Evolutionary conservation across 129 eudicot species (phyloP), one percentile per base, ranked within the genome.

Genomic region (Gnaphalium uliginosum): DNA sequence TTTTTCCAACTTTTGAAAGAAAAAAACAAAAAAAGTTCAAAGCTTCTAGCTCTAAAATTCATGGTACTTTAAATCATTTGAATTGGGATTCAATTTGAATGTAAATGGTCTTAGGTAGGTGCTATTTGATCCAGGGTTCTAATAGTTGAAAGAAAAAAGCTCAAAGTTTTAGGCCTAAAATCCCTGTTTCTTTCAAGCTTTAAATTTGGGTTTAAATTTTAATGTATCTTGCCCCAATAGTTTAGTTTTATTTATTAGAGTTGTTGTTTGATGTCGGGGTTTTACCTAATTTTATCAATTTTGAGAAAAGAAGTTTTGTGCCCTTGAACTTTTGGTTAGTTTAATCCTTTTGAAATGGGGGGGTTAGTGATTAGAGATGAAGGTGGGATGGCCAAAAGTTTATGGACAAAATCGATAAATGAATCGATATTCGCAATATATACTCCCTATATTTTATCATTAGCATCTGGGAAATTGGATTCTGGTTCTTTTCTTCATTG

Each of bases 381-480:
- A 39, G 85, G 70, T 1, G 90, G 87, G 50, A 74, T 83, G 25
- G 87, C 85, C 6, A 78, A 71, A 25, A 83, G 83, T 78, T 80
- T 86, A 21, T 86, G 90, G 90, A 56, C 24, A 22, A 86, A 86
- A 75, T 83, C 81, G 75, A 83, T 76, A 57, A 83, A 80, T 18
- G 85, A 86, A 53, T 80, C 83, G 76, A 75, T 84, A 56, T 86
- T 78, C n/a, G 85, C 87, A 0, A 65, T 86, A 65, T 86, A 83
- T 68, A 80, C 87, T 27, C 87, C 90, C 46, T 86, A 76, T 26
- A 79, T 80, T 14, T 26, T 86, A 6, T 77, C 83, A 37, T 78
- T 86, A 64, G 90, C 90, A n/a, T 86, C 90, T 77, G 87, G 87
- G 68, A 80, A 75, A 54, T 51, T 86, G 79, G 90, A 86, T 79